phyloP scores from a whole-genome alignment of 2,329 filamentous ascomycete genomes.

The Sporothrix mexicana region DNA sequence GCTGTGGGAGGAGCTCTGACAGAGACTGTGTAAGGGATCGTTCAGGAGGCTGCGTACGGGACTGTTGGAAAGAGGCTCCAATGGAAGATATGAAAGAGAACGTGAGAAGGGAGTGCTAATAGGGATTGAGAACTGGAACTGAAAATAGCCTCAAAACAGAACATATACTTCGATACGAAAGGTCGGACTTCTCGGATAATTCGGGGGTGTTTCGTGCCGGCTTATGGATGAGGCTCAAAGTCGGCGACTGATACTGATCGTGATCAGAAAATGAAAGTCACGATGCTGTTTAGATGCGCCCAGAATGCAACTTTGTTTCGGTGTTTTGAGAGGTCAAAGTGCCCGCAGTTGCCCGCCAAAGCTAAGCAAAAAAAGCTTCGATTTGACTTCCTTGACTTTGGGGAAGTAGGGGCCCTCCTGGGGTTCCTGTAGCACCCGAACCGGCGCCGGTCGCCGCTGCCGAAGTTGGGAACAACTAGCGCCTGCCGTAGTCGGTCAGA shows the following conservation, averaged over 20 bases:
- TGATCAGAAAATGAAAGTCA: too few relatives aligned
- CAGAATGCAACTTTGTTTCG: not conserved
- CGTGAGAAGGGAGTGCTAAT: too few relatives aligned
- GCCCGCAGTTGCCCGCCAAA: not conserved
- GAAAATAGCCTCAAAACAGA: not conserved
- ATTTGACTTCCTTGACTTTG: too few relatives aligned
- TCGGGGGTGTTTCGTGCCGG: constrained; percentile 8
- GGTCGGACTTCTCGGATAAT: not conserved
- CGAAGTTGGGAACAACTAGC: not conserved
- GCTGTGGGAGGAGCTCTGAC: too few relatives aligned
- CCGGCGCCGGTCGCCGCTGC: constrained; percentile 20
- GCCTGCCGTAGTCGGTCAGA: not conserved
- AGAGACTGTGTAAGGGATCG: too few relatives aligned
- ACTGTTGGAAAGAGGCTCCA: too few relatives aligned
- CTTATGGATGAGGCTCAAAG: constrained; percentile 14
- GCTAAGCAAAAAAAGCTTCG: not conserved
- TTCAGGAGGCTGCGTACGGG: too few relatives aligned
- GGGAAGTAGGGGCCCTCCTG: not conserved
- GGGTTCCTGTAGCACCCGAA: not conserved
- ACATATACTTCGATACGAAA: too few relatives aligned
- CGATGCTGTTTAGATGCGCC: too few relatives aligned
- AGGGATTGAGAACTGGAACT: not conserved
- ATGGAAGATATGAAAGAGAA: too few relatives aligned
- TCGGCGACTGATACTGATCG: not conserved
- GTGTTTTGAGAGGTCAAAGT: not conserved